Evolutionary conservation across 2,329 filamentous ascomycete genomes (phyloP).

Genomic region (Xylariaceae sp.): DNA sequence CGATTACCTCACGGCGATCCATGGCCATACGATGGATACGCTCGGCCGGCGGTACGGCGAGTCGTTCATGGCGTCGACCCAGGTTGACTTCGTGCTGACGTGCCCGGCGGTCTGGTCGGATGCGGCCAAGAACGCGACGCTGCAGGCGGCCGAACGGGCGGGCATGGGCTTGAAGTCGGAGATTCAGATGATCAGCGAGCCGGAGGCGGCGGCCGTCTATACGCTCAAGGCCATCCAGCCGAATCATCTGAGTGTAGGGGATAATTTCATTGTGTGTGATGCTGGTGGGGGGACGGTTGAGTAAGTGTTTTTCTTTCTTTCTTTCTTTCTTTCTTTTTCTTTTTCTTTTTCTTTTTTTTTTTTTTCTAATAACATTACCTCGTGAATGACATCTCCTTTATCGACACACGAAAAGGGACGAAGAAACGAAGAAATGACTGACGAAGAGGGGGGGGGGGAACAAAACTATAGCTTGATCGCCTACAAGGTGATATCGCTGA

Average conservation of each 20-base stretch:
- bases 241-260: conserved; percentile 63
- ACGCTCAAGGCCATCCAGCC: conserved; percentile 75
- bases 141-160: conserved; percentile 70
- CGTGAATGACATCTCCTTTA: no score
- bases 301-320: conserved; percentile 36
- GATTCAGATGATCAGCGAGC: conserved; percentile 75
- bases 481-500: conserved; percentile 70
- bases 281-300: conserved; percentile 63
- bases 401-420: no score
- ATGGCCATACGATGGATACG: conserved; percentile 73
- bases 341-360: background rate
- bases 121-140: conserved; percentile 75
- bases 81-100: conserved; percentile 73
- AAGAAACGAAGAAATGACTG: background rate
- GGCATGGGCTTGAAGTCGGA: conserved; percentile 68
- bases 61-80: conserved; percentile 70
- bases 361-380: no score
- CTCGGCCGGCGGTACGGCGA: conserved; percentile 69
- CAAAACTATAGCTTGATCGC: conserved; percentile 55
- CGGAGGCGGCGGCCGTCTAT: conserved; percentile 73
- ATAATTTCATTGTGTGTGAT: conserved; percentile 59
- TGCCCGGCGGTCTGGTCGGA: conserved; percentile 83
- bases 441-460: background rate
- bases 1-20: conserved; percentile 72
- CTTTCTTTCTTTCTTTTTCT: background rate